These are phyloP conservation scores for Gentiana dahurica DNA, from an alignment of 257 asterid species.

Conservation along the genomic window DNA sequence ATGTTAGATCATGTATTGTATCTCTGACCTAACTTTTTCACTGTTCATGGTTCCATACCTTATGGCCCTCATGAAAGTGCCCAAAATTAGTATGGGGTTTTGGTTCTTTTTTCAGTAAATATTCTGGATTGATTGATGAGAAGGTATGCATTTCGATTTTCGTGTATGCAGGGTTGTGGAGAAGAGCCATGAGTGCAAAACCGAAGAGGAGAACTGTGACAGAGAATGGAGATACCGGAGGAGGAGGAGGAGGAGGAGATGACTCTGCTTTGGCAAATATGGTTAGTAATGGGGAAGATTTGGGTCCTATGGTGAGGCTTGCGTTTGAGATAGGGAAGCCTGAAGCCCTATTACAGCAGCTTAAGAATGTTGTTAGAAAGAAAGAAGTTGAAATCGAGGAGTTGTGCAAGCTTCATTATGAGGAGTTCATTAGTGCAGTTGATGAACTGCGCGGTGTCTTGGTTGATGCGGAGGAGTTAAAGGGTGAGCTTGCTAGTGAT, in stretches of 20 bases:
- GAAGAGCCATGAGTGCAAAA: slow-evolving; percentile 45
- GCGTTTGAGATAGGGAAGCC: slow-evolving; percentile 76
- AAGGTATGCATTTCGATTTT: neutral
- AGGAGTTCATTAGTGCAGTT: slow-evolving; percentile 81
- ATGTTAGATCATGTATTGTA: too few relatives aligned
- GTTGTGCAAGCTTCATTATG: slow-evolving; percentile 89
- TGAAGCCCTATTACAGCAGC: slow-evolving; percentile 70
- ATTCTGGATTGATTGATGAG: too few relatives aligned
- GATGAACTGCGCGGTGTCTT: slow-evolving; percentile 93
- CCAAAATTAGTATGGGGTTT: too few relatives aligned
- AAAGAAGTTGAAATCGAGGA: slow-evolving; percentile 93
- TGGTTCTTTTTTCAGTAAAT: too few relatives aligned
- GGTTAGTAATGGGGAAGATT: slow-evolving; percentile 78
- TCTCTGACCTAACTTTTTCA: too few relatives aligned
- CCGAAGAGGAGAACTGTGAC: slow-evolving; percentile 48
- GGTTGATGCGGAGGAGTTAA: slow-evolving; percentile 90
- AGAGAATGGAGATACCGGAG: slow-evolving; percentile 65
- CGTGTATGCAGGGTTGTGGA: slow-evolving; percentile 7
- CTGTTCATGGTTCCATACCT: too few relatives aligned
- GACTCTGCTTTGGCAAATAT: slow-evolving; percentile 77
- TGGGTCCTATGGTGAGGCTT: slow-evolving; percentile 85
- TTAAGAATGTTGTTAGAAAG: slow-evolving; percentile 57
- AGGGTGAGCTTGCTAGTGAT: slow-evolving; percentile 72
- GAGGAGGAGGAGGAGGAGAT: slow-evolving; percentile 9
- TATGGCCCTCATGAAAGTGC: too few relatives aligned